phyloP scores from a whole-genome alignment of 495 filamentous ascomycete species.

The Amniculicola lignicola region DNA sequence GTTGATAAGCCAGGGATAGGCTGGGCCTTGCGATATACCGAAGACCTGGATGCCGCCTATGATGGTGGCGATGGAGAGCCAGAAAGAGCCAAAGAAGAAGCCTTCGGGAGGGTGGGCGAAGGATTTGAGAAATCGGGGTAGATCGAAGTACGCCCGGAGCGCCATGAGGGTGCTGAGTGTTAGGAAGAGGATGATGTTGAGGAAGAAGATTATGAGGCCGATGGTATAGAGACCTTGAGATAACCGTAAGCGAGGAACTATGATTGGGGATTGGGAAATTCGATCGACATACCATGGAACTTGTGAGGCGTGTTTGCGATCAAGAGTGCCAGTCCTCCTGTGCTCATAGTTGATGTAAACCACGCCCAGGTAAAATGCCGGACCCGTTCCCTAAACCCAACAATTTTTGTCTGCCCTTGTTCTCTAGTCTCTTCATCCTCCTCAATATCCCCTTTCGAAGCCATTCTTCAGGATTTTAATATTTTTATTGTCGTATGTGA shows the following conservation, averaged over 20 bases:
- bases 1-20: slow-evolving; percentile 44
- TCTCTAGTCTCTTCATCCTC: background rate
- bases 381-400: slow-evolving; percentile 47
- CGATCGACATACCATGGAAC: slow-evolving; percentile 46
- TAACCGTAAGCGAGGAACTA: no score
- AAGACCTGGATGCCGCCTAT: slow-evolving; percentile 58
- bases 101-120: slow-evolving; percentile 60
- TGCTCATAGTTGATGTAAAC: slow-evolving; percentile 67
- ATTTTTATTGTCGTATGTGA: no score
- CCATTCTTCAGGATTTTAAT: no score
- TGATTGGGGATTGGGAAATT: no score
- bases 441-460: no score
- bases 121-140: slow-evolving; percentile 50
- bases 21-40: slow-evolving; percentile 49
- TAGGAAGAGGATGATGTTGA: slow-evolving; percentile 60
- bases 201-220: slow-evolving; percentile 58
- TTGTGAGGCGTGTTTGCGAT: slow-evolving; percentile 57
- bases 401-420: background rate
- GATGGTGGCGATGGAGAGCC: slow-evolving; percentile 60
- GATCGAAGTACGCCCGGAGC: slow-evolving; percentile 54
- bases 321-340: slow-evolving; percentile 60
- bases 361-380: slow-evolving; percentile 72
- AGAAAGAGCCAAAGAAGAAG: slow-evolving; percentile 67
- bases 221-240: slow-evolving; percentile 52
- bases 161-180: slow-evolving; percentile 52